Conservation (phyloP, 305 asterid species). For the Fraxinus paxiana region DNA sequence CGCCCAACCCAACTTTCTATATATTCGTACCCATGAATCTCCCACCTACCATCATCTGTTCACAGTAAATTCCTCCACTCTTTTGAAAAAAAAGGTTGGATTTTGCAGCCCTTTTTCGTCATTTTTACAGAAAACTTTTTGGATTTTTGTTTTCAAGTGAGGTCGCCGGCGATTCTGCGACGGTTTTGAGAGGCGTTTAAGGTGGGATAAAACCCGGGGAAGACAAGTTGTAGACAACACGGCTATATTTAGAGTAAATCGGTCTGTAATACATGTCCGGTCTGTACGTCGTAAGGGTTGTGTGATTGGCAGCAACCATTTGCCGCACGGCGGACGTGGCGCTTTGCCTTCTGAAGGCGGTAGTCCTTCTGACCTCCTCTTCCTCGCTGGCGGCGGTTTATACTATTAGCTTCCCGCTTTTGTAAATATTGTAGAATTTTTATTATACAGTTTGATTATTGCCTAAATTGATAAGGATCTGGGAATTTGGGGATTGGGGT, state of each 20-base stretch:
- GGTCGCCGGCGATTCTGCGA: neutral
- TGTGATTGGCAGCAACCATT: constrained; percentile 63
- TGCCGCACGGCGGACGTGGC: constrained; percentile 99
- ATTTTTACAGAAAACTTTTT: neutral
- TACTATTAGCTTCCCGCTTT: constrained; percentile 10
- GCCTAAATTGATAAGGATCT: neutral
- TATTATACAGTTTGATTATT: neutral
- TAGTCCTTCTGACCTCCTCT: constrained; percentile 96
- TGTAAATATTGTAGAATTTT: neutral
- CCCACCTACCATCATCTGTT: neutral
- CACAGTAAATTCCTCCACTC: neutral
- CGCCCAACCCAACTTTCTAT: neutral
- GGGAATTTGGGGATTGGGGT: neutral
- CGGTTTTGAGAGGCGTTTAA: constrained; percentile 21
- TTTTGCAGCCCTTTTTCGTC: neutral
- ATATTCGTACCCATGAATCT: neutral
- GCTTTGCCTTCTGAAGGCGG: constrained; percentile 97
- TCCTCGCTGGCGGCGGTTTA: constrained; percentile 97
- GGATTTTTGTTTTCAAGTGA: neutral
- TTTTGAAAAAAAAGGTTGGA: neutral
- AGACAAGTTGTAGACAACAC: constrained; percentile 69
- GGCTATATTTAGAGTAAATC: constrained; percentile 66
- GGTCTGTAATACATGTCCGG: constrained; percentile 55
- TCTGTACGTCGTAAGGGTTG: constrained; percentile 69
- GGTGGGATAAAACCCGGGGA: constrained; percentile 46